Base-by-base conservation (phyloP, 345 rosid species). In the Brassica nigra region DNA sequence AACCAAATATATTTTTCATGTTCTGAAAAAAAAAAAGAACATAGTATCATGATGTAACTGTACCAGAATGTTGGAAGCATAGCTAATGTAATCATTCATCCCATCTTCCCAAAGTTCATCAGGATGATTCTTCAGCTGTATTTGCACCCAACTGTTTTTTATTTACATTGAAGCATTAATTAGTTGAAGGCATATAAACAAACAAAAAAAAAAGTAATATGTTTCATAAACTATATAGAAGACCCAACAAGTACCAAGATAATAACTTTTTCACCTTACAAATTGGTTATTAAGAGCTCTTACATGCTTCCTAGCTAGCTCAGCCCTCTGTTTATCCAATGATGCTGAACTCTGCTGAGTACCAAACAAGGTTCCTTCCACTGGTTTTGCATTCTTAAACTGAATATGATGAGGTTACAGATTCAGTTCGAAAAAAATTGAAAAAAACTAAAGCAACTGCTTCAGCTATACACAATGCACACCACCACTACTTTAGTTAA, bases 51-150 rank as follows among this genome's bases (percentile, higher is more conserved):
- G 42, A 36, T 36, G 61, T 62, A 52, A 3, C 2, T 74, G 12
- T 52, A 95, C 98, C 96, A 86, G 83, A 70, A 91, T 89, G 66
- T 85, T 76, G 42, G 97, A 90, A 49, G 97, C 85, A 89, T 93
- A 97, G 84, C 83, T 78, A 78, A 88, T 83, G 82, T 95, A 95
- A 76, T 91, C 98, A 42, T 69, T 83, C 78, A 88, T 80, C 31
- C 97, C 99, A 86, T 93, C 97, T 80, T 93, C 95, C 99, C 99
- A 93, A 70, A 95, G 96, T 91, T 93, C 99, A 86, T 95, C 93
- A 29, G 98, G 96, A 69, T 91, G 97, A 80, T 91, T 87, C 89
- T 89, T 95, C 73, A 95, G 83, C 84, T 95, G 97, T 58, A 81
- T 69, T 80, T 95, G 99, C 85, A 93, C 96, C 97, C 98, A 95